phyloP scores from a whole-genome alignment of 352 stramenopile genomes.

The Phytophthora megakarya region DNA sequence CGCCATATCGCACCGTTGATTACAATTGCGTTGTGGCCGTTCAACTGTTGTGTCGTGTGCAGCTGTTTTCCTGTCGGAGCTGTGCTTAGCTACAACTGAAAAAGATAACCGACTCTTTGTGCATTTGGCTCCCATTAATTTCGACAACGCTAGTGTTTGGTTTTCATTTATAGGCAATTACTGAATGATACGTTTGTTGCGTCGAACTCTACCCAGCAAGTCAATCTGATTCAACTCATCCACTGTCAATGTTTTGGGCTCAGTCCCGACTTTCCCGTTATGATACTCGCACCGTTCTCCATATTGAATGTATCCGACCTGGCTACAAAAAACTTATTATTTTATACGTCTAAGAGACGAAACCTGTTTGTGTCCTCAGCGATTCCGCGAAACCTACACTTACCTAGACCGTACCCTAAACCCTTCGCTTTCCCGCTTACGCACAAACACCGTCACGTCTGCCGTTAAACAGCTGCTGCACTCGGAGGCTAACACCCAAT shows the following conservation, averaged over 20 bases:
- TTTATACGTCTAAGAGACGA: neutral
- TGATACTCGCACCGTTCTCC: neutral
- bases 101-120: neutral
- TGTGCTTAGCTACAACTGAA: neutral
- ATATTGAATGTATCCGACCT: neutral
- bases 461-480: no score
- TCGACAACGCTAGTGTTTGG: neutral
- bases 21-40: neutral
- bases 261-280: neutral
- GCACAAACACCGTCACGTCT: no score
- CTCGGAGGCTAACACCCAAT: no score
- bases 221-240: neutral
- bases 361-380: constrained; percentile 7
- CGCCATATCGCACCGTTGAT: neutral
- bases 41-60: neutral
- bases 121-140: constrained; percentile 3
- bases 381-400: constrained; percentile 3
- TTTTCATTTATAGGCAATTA: neutral
- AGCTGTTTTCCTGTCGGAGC: neutral
- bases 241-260: neutral
- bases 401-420: neutral
- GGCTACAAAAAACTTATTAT: constrained; percentile 4
- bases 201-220: no score
- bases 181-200: neutral
- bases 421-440: no score